phyloP scores from a whole-genome alignment of 768 basidiomycete genomes.

The Pluteus cervinus region DNA sequence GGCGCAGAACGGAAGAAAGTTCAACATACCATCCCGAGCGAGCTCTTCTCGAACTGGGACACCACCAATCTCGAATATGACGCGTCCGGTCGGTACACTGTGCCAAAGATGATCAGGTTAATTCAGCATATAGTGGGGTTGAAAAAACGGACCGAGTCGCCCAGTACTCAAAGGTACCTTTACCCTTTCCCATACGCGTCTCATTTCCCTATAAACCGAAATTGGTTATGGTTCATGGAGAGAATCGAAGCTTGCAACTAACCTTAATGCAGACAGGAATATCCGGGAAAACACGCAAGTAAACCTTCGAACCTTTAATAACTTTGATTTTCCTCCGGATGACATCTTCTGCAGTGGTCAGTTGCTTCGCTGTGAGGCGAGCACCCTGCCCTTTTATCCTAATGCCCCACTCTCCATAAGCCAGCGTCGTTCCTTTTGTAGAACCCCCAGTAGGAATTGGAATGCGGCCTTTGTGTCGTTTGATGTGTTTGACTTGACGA shows the following conservation, averaged over 20 bases:
- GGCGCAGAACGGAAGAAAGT: neutral
- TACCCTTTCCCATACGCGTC: slow-evolving; percentile 99
- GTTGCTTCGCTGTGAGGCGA: slow-evolving; percentile 84
- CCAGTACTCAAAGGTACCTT: slow-evolving; percentile 97
- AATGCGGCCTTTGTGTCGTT: slow-evolving; percentile 86
- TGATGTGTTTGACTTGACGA: slow-evolving; percentile 73
- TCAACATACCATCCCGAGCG: slow-evolving; percentile 75
- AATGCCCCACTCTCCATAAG: slow-evolving; percentile 90
- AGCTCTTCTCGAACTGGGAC: slow-evolving; percentile 85
- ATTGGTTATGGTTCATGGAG: slow-evolving; percentile 1
- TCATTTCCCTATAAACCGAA: slow-evolving; percentile 80
- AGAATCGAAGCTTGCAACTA: slow-evolving; percentile 9
- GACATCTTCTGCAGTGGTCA: slow-evolving; percentile 80
- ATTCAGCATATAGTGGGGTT: neutral
- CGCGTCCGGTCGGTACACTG: slow-evolving; percentile 83
- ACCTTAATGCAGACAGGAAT: slow-evolving; percentile 97
- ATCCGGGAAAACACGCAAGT: slow-evolving; percentile 90
- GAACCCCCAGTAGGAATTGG: slow-evolving; percentile 88
- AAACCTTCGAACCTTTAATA: slow-evolving; percentile 85
- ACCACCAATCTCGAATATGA: slow-evolving; percentile 93
- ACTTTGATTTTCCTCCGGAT: slow-evolving; percentile 86
- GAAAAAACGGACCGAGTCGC: slow-evolving; percentile 65
- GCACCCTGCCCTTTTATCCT: slow-evolving; percentile 79
- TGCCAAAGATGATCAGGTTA: neutral
- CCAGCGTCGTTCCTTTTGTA: slow-evolving; percentile 86